Evolutionary conservation across 306 rosid species (phyloP).

Genomic region (Castanea crenata): DNA sequence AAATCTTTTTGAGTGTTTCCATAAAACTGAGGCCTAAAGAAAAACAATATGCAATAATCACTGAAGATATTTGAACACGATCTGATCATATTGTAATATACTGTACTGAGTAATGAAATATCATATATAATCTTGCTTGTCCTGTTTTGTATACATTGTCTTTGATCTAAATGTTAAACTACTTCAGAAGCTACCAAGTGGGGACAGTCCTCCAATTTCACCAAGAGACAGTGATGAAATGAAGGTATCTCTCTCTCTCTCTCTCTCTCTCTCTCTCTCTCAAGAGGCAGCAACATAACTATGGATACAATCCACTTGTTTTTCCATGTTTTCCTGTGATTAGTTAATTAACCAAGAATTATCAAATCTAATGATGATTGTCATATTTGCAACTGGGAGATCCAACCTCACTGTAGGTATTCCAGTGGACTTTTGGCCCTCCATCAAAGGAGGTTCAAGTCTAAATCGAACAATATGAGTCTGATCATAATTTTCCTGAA

Average conservation of each 20-base stretch:
- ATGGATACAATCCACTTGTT: background rate
- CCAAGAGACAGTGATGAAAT: conserved; percentile 69
- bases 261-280: conserved; percentile 20
- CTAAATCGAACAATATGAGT: too few relatives aligned
- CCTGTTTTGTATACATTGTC: conserved; percentile 12
- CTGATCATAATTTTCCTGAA: background rate
- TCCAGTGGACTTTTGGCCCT: background rate
- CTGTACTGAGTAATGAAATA: background rate
- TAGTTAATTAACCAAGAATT: background rate
- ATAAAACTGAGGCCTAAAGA: conserved; percentile 15
- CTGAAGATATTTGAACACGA: background rate
- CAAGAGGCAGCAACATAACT: background rate
- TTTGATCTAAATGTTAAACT: conserved; percentile 26
- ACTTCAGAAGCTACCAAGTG: conserved; percentile 44
- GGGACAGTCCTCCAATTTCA: conserved; percentile 57
- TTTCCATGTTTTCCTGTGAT: background rate
- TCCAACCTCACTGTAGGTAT: background rate
- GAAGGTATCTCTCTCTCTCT: conserved; percentile 51
- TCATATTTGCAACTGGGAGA: background rate
- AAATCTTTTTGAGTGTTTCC: background rate
- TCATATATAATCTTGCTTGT: conserved; percentile 5
- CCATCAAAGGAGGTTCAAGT: background rate
- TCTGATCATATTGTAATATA: conserved; percentile 18
- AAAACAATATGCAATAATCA: background rate
- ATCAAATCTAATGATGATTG: background rate